phyloP scores from a whole-genome alignment of 176 grass and related monocot genomes.

The Rhipidocladum racemiflorum region DNA sequence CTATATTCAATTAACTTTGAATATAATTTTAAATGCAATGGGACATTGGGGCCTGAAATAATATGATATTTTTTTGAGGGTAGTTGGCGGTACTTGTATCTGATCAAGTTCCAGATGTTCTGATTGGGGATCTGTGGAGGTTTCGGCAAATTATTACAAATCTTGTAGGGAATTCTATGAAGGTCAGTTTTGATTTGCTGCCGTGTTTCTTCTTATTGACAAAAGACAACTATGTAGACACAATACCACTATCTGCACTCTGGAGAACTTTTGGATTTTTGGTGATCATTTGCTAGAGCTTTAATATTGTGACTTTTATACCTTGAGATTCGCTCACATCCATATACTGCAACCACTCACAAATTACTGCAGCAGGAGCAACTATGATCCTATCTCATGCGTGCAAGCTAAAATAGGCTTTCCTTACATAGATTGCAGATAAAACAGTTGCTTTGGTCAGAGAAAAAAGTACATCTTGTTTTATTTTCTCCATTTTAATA shows the following conservation, averaged over 20 bases:
- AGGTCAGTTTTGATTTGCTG: constrained; percentile 46
- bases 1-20: not conserved
- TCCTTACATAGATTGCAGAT: not conserved
- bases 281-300: not conserved
- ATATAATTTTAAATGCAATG: constrained; percentile 7
- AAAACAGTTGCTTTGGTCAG: not conserved
- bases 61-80: constrained; percentile 16
- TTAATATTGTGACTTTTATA: not conserved
- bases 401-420: not conserved
- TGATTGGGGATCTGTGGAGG: constrained; percentile 62
- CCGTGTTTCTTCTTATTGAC: not conserved
- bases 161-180: constrained; percentile 82
- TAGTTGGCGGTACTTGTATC: constrained; percentile 73
- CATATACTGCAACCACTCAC: not conserved
- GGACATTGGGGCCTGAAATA: not conserved
- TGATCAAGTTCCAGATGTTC: constrained; percentile 59
- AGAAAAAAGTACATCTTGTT: not conserved
- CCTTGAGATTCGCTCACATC: not conserved
- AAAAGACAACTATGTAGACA: not conserved
- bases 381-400: not conserved
- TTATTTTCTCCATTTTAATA: constrained; percentile 22
- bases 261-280: not conserved
- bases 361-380: not conserved
- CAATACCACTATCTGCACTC: not conserved
- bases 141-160: constrained; percentile 81